phyloP scores from a whole-genome alignment of 2,329 filamentous ascomycete genomes.

The Alternaria brassicicola region DNA sequence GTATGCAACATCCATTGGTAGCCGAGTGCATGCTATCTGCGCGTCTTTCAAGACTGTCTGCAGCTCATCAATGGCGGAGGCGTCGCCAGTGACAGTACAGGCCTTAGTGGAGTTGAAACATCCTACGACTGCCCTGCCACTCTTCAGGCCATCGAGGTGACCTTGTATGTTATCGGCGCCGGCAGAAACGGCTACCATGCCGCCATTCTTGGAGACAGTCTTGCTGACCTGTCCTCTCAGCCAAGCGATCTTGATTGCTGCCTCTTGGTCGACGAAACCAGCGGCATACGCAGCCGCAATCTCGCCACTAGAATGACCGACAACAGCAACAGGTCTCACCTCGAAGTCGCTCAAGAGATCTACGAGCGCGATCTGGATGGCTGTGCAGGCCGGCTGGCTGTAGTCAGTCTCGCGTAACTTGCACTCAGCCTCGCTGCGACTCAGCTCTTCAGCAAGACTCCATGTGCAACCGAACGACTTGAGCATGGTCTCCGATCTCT shows the following conservation, averaged over 20 bases:
- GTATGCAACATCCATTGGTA: slow-evolving; percentile 35
- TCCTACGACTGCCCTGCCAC: slow-evolving; percentile 4
- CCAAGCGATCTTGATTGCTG: slow-evolving; percentile 12
- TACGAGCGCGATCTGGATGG: slow-evolving; percentile 28
- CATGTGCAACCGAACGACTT: slow-evolving; percentile 9
- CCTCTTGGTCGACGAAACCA: slow-evolving; percentile 4
- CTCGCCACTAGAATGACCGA: slow-evolving; percentile 31
- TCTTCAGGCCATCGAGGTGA: neutral
- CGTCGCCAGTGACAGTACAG: slow-evolving; percentile 55
- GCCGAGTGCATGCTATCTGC: slow-evolving; percentile 8
- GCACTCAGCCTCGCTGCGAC: slow-evolving; percentile 1
- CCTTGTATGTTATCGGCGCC: neutral
- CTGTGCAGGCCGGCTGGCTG: slow-evolving; percentile 27
- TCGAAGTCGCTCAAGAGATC: slow-evolving; percentile 18
- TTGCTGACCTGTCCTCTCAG: slow-evolving; percentile 9
- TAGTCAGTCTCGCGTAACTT: slow-evolving; percentile 9
- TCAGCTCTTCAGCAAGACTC: slow-evolving; percentile 7
- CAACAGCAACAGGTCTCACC: slow-evolving; percentile 16
- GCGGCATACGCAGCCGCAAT: slow-evolving; percentile 29
- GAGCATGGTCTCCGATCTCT: slow-evolving; percentile 10
- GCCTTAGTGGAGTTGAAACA: slow-evolving; percentile 51
- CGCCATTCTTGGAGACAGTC: slow-evolving; percentile 1
- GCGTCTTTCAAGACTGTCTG: neutral
- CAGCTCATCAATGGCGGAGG: slow-evolving; percentile 46
- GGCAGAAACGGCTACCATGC: slow-evolving; percentile 10